Percentiles rank a stretch among this genome's conserved stretches.
phyloP scores from a whole-genome alignment of 495 filamentous ascomycete species.

The Lasiosphaeria miniovina region DNA sequence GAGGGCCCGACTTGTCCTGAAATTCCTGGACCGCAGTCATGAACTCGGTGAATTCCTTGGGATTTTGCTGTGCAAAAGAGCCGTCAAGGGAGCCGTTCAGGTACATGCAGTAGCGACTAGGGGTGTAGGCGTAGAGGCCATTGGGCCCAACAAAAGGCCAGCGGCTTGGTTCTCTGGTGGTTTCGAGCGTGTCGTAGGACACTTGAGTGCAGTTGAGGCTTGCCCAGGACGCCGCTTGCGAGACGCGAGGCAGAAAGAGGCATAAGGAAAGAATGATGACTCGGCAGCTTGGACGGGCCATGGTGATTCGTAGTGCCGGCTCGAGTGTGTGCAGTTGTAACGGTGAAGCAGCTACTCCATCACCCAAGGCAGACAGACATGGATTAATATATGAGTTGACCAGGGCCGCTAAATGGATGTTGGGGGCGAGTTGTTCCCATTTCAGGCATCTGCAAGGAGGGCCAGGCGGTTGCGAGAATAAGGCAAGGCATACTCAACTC shows the following conservation, averaged over 20 bases:
- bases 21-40: background rate
- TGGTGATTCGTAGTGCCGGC: background rate
- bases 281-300: background rate
- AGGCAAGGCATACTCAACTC: no score
- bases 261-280: background rate
- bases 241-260: background rate
- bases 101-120: background rate
- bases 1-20: background rate
- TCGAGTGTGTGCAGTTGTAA: no score
- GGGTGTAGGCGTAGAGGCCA: background rate
- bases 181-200: background rate
- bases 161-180: background rate
- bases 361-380: no score
- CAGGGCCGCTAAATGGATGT: no score
- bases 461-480: no score
- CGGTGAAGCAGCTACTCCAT: no score
- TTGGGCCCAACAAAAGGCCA: background rate
- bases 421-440: no score
- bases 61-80: background rate
- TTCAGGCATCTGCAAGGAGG: no score
- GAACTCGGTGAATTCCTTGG: background rate
- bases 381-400: no score
- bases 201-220: background rate
- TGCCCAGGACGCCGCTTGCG: background rate
- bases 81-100: background rate